Base-by-base conservation (phyloP, 2,329 filamentous ascomycete genomes). In the Phaeoacremonium minimum region DNA sequence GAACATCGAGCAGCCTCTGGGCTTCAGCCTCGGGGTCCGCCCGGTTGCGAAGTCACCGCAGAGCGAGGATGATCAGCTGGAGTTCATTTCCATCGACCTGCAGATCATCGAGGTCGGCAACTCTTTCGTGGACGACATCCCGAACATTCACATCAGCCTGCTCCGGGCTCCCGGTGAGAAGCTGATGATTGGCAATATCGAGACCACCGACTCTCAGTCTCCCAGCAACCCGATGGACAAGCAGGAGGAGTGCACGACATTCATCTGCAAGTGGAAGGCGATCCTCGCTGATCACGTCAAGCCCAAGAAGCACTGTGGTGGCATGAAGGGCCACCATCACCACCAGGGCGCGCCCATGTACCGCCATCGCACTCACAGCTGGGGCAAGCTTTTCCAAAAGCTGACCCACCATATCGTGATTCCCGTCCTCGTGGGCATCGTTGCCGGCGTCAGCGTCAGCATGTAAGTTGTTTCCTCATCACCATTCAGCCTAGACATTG, bases 381-480 rank as follows among this genome's bases (percentile, higher is more conserved):
- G 74, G 61, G 56, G 63, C 36, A 61, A 67, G 42, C 58, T 79
- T 17, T 46, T 79, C 32, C 67, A 69, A 50, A 74, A 74, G 48
- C 67, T 84, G 33, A 67, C 74, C 44, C 66, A 77, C 26, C 77
- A 82, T 43, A 71, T 88, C 30, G 56, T 87, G 32, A 66, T 87
- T 28, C 84, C 85, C 2, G 68, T 87, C 36, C 61, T 84, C 35
- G 71, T 87, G 45, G 85, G 85, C 40, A 71, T 87, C 45, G 70
- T 78, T 16, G 80, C 81, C 30, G 85, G 84, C 51, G 72, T 87
- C 37, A 69, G 71, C 18, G 78, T 83, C 44, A 83, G 82, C 58
- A 56, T 85, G 71, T 75, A 66, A 55, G 71, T 67, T 45, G 32
- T 22, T 17, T 12, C 15, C 18, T 5, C 17, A 32, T 37, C 22